Evolutionary conservation across 2,329 filamentous ascomycete genomes (phyloP).

Genomic region (Ophiostoma sp.): DNA sequence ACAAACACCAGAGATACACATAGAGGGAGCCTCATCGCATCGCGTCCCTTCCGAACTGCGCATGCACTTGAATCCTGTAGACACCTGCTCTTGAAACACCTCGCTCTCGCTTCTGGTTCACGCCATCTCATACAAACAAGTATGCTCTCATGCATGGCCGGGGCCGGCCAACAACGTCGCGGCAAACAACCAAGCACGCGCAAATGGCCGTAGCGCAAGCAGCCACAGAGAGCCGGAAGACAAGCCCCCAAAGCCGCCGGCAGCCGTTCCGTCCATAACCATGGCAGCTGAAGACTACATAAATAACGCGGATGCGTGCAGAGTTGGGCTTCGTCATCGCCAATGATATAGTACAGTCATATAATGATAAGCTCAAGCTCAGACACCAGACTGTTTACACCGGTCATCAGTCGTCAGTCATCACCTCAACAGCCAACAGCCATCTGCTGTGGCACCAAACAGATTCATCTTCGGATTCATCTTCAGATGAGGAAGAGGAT

Average conservation of each 20-base stretch:
- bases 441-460: neutral
- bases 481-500: neutral
- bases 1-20: too few species aligned
- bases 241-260: neutral
- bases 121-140: neutral
- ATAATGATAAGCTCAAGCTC: too few species aligned
- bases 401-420: neutral
- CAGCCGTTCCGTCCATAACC: neutral
- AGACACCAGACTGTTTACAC: too few species aligned
- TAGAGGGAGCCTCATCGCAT: too few species aligned
- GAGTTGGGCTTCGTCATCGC: neutral
- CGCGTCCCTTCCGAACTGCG: too few species aligned
- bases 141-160: neutral
- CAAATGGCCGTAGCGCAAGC: neutral
- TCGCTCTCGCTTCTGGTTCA: neutral
- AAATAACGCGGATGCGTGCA: slow-evolving; percentile 1
- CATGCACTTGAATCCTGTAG: too few species aligned
- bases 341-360: neutral
- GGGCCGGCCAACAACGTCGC: neutral
- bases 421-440: neutral
- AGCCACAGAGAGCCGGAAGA: neutral
- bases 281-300: slow-evolving; percentile 7
- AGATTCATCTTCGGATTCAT: neutral
- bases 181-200: neutral
- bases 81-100: too few species aligned